Percentiles rank a stretch among this genome's conserved stretches.
Conservation (phyloP, 805 yeast genomes). For the Grigorovia humatica region DNA sequence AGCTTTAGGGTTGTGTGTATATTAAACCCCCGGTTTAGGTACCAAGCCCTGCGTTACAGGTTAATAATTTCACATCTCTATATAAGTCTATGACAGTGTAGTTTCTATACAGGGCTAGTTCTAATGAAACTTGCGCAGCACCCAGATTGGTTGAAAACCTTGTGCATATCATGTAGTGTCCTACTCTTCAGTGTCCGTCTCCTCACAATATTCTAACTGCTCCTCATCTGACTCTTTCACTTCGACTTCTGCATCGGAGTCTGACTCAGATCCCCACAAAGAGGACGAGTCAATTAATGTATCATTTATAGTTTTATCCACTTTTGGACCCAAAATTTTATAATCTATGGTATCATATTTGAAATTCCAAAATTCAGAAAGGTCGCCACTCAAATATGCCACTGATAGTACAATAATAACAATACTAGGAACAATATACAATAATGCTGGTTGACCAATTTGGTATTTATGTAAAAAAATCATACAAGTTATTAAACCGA, state of each 20-base stretch:
- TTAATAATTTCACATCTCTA: too few relatives aligned
- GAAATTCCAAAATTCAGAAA: slow-evolving; percentile 32
- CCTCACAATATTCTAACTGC: too few relatives aligned
- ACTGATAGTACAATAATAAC: slow-evolving; percentile 26
- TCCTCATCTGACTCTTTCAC: neutral
- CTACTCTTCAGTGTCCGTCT: too few relatives aligned
- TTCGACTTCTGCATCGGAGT: neutral
- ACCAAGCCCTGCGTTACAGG: too few relatives aligned
- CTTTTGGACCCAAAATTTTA: neutral
- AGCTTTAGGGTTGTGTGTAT: too few relatives aligned
- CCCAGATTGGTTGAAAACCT: too few relatives aligned
- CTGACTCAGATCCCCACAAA: neutral
- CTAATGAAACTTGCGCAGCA: too few relatives aligned
- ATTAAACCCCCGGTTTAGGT: too few relatives aligned
- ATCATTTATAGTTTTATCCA: neutral
- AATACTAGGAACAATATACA: slow-evolving; percentile 49
- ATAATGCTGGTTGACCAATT: slow-evolving; percentile 56
- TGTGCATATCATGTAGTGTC: too few relatives aligned
- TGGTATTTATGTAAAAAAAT: slow-evolving; percentile 30
- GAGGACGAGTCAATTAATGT: neutral
- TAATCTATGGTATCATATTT: slow-evolving; percentile 11
- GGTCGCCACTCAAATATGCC: slow-evolving; percentile 35
- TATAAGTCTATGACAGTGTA: too few relatives aligned
- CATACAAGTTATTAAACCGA: slow-evolving; percentile 38
- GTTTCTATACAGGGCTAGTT: too few relatives aligned